phyloP scores from a whole-genome alignment of 192 early-diverging fungal species.

The Linderina pennispora region DNA sequence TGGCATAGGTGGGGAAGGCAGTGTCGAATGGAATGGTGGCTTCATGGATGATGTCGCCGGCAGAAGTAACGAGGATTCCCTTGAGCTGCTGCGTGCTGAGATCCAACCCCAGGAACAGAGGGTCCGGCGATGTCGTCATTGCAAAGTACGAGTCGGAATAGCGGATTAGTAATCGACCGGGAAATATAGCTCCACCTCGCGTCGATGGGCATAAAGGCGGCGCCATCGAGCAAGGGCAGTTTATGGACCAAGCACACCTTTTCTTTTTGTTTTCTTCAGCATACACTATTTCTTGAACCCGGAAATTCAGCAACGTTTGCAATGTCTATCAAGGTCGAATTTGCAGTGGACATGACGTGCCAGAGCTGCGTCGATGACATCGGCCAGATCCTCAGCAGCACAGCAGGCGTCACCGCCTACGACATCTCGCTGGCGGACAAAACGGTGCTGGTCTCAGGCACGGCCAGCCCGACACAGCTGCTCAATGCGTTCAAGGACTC shows the following conservation, averaged over 20 bases:
- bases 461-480: slow-evolving; percentile 44
- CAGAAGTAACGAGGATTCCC: slow-evolving; percentile 47
- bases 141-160: no score
- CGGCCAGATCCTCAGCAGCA: slow-evolving; percentile 47
- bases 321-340: slow-evolving; percentile 59
- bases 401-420: slow-evolving; percentile 56
- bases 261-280: no score
- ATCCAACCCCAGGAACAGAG: slow-evolving; percentile 64
- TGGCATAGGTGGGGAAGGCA: slow-evolving; percentile 54
- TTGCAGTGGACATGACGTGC: slow-evolving; percentile 85
- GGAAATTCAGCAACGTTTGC: no score
- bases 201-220: no score
- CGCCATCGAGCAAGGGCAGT: no score
- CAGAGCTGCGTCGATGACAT: slow-evolving; percentile 69
- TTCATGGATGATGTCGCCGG: slow-evolving; percentile 33
- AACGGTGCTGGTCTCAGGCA: slow-evolving; percentile 70
- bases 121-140: slow-evolving; percentile 1
- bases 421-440: slow-evolving; percentile 63
- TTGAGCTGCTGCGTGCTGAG: slow-evolving; percentile 77
- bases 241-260: no score
- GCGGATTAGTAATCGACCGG: no score
- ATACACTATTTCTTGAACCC: no score
- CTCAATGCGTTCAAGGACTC: slow-evolving; percentile 60
- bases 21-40: slow-evolving; percentile 55
- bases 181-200: no score